These are phyloP conservation scores for Thozetella sp. DNA, from an alignment of 495 filamentous ascomycete species.

Conservation along the genomic window DNA sequence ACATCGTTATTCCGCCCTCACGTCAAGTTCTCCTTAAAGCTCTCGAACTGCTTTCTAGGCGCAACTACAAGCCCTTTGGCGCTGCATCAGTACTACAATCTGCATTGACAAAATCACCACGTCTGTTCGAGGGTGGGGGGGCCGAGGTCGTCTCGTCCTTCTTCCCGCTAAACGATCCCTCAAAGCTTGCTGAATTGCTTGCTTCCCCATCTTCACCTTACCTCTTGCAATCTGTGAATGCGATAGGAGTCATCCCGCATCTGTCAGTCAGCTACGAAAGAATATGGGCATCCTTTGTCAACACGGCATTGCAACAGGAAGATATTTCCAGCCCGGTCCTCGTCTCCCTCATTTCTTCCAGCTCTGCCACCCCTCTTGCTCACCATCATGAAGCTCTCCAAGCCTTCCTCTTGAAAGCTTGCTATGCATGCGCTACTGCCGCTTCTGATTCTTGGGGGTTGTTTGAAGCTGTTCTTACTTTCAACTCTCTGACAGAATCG, in stretches of 20 bases:
- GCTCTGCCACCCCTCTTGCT: constrained; percentile 22
- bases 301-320: constrained; percentile 24
- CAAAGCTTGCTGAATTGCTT: constrained; percentile 24
- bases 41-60: constrained; percentile 33
- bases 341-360: constrained; percentile 36
- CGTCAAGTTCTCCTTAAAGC: constrained; percentile 29
- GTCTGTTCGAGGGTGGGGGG: constrained; percentile 18
- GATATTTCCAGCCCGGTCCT: constrained; percentile 22
- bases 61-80: constrained; percentile 84
- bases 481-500: constrained; percentile 24
- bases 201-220: constrained; percentile 30
- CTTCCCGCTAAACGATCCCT: constrained; percentile 14
- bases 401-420: constrained; percentile 32
- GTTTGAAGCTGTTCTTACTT: constrained; percentile 38
- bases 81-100: constrained; percentile 65
- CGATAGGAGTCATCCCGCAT: constrained; percentile 33
- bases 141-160: constrained; percentile 10
- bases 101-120: constrained; percentile 31
- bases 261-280: constrained; percentile 16
- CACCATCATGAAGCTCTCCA: constrained; percentile 33
- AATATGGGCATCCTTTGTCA: constrained; percentile 35
- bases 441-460: constrained; percentile 27
- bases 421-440: constrained; percentile 28
- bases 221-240: constrained; percentile 36
- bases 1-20: constrained; percentile 12